A percentile compares a stretch with the other conserved stretches of the same genome.
Evolutionary conservation across 2,329 filamentous ascomycete species (phyloP).

Genomic region (Clonostachys rosea): DNA sequence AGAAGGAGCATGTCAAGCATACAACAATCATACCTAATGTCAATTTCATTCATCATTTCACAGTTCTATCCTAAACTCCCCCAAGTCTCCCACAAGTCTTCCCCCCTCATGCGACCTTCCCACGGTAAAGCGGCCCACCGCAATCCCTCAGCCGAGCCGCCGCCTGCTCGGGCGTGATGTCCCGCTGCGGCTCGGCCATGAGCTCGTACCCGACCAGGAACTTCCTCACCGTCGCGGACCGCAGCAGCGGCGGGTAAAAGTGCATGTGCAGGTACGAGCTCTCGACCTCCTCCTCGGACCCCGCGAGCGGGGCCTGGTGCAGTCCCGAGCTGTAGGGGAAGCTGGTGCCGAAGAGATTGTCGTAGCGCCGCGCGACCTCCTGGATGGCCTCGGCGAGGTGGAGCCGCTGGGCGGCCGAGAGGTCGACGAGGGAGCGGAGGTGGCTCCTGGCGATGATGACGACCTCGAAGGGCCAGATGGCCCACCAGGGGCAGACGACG

Average conservation of each 20-base stretch:
- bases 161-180: conserved; percentile 96
- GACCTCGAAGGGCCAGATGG: conserved; percentile 93
- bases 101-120: conserved; percentile 24
- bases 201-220: conserved; percentile 96
- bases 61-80: neutral
- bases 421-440: conserved; percentile 78
- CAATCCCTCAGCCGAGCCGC: conserved; percentile 71
- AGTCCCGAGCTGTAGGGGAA: conserved; percentile 98
- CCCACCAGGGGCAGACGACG: conserved; percentile 96
- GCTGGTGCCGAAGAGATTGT: conserved; percentile 94
- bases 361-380: conserved; percentile 86
- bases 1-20: too few relatives aligned
- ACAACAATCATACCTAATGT: too few relatives aligned
- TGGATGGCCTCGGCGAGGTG: conserved; percentile 80
- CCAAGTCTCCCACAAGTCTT: neutral
- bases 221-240: conserved; percentile 91
- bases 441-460: conserved; percentile 84
- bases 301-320: conserved; percentile 87
- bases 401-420: conserved; percentile 64
- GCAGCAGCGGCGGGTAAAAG: conserved; percentile 90
- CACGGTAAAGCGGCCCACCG: conserved; percentile 80
- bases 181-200: conserved; percentile 94
- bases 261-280: conserved; percentile 92
- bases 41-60: too few relatives aligned
- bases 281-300: conserved; percentile 77